These are phyloP conservation scores for Houttuynia cordata DNA, from an alignment of 164 flowering plant genomes.

Conservation along the genomic window DNA sequence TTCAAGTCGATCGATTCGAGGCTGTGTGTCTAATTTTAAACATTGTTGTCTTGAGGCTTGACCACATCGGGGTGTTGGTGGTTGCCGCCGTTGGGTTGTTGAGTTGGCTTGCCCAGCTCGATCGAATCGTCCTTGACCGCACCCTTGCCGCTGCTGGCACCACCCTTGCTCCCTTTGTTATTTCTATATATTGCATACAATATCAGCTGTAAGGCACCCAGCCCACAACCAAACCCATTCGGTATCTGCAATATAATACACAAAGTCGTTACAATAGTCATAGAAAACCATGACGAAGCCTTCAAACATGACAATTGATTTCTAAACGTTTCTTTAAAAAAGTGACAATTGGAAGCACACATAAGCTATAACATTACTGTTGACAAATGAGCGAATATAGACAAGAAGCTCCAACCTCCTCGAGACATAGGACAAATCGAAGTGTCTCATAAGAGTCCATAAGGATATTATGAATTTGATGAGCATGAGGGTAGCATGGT, in stretches of 20 bases:
- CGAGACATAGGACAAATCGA: no score
- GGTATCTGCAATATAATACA: constrained; percentile 40
- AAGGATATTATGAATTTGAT: background rate
- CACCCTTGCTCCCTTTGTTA: background rate
- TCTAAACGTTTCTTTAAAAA: no score
- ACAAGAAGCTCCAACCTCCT: no score
- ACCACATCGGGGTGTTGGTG: background rate
- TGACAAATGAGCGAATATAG: no score
- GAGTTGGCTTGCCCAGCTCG: background rate
- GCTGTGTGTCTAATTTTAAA: constrained; percentile 8
- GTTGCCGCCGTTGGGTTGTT: background rate
- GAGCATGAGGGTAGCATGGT: background rate
- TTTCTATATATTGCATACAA: constrained; percentile 53
- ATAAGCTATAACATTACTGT: no score
- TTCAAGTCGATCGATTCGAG: no score
- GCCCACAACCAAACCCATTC: constrained; percentile 63
- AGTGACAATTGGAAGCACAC: no score
- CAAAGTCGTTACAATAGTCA: no score
- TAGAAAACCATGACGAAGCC: no score
- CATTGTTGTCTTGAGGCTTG: background rate
- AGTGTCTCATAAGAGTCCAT: no score
- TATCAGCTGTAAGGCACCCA: constrained; percentile 68
- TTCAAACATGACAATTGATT: no score
- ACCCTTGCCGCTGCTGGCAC: background rate
- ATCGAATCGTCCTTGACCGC: background rate